Percentiles rank a stretch among this genome's conserved stretches.
These are phyloP conservation scores for Myriosclerotinia duriaeana DNA, from an alignment of 2,329 filamentous ascomycete species.

Conservation along the genomic window DNA sequence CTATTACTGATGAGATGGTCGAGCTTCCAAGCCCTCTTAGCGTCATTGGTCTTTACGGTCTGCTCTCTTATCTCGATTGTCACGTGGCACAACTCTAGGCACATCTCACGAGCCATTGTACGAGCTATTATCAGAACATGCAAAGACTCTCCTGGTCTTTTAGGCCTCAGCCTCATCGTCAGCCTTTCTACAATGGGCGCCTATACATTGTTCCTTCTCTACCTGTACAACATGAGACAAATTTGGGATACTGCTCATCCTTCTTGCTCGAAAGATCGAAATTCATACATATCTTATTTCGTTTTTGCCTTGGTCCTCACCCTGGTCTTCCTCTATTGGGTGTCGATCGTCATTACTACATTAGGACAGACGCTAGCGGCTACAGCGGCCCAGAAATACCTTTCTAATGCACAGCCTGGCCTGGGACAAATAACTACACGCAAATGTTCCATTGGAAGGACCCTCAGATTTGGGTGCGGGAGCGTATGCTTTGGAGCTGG, in stretches of 20 bases:
- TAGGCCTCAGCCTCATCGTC: neutral
- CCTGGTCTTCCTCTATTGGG: conserved; percentile 3
- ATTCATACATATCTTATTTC: no score
- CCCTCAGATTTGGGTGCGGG: neutral
- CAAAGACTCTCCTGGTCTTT: neutral
- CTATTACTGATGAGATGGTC: neutral
- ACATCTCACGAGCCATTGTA: neutral
- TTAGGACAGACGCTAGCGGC: neutral
- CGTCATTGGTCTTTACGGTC: neutral
- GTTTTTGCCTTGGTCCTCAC: no score
- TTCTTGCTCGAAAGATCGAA: neutral
- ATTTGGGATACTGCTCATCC: neutral
- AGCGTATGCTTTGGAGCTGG: conserved; percentile 10
- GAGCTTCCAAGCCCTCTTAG: neutral
- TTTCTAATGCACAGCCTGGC: neutral
- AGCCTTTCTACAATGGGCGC: neutral
- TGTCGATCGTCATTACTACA: neutral
- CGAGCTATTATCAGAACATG: neutral
- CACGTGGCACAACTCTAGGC: neutral
- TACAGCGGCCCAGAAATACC: neutral
- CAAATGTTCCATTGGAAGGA: neutral
- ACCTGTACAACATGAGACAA: neutral
- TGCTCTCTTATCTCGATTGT: neutral
- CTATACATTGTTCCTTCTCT: neutral
- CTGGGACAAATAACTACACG: neutral